Percentiles rank a stretch among this genome's conserved stretches.
These are phyloP conservation scores for Vanrija sp. DNA, from an alignment of 1,284 basidiomycete species.

Conservation along the genomic window DNA sequence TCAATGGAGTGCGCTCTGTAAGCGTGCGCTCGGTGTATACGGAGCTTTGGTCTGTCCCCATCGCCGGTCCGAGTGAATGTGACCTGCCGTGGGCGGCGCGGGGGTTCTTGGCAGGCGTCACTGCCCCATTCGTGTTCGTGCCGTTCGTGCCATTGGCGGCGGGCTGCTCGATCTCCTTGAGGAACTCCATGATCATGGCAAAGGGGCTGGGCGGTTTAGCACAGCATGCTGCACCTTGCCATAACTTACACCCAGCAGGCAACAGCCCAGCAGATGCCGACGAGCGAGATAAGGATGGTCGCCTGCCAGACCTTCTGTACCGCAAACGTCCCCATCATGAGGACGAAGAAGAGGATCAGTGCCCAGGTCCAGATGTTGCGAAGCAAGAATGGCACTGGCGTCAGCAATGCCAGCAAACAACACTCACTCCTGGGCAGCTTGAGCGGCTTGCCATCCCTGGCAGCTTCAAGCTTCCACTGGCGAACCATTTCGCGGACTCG, in stretches of 20 bases:
- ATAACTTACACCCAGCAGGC: slow-evolving; percentile 72
- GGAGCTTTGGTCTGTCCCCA: neutral
- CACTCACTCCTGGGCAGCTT: slow-evolving; percentile 62
- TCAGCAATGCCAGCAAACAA: neutral
- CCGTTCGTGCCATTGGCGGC: neutral
- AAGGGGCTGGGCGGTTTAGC: slow-evolving; percentile 28
- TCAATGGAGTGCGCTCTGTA: slow-evolving; percentile 58
- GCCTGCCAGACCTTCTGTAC: slow-evolving; percentile 73
- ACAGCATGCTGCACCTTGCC: neutral
- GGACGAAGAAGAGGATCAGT: slow-evolving; percentile 67
- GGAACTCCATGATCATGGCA: slow-evolving; percentile 84
- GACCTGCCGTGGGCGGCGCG: too few species aligned
- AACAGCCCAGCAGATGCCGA: slow-evolving; percentile 91
- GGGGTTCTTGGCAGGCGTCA: too few species aligned
- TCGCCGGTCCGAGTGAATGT: too few species aligned
- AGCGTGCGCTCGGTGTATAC: too few species aligned
- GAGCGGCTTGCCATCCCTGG: slow-evolving; percentile 63
- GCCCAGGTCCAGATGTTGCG: slow-evolving; percentile 89
- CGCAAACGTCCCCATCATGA: slow-evolving; percentile 80
- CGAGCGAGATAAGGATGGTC: slow-evolving; percentile 70
- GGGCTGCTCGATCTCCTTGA: slow-evolving; percentile 65
- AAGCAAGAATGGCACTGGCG: slow-evolving; percentile 70
- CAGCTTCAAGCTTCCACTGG: slow-evolving; percentile 76
- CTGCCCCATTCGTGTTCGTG: too few species aligned
- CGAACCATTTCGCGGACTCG: slow-evolving; percentile 66